These are phyloP conservation scores for Aspergillus sp. DNA, from an alignment of 2,329 filamentous ascomycete genomes.

Conservation along the genomic window DNA sequence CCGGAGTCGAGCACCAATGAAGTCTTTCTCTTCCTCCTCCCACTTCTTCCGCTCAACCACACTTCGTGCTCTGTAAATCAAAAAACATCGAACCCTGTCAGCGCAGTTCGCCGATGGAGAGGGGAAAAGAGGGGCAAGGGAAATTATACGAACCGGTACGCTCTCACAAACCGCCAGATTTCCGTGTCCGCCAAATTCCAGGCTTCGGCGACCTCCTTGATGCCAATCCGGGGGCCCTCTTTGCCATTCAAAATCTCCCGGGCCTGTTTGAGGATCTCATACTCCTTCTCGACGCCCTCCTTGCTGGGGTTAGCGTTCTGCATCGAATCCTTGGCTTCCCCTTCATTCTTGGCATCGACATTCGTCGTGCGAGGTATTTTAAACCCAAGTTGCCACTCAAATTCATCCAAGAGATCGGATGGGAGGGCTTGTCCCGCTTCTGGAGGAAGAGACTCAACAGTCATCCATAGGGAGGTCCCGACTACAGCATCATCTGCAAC, in stretches of 20 bases:
- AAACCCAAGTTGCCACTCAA: conserved; percentile 92
- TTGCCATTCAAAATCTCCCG: conserved; percentile 44
- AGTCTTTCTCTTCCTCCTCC: conserved; percentile 60
- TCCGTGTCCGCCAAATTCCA: conserved; percentile 65
- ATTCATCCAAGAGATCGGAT: conserved; percentile 53
- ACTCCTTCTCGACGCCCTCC: conserved; percentile 42
- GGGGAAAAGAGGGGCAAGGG: background rate
- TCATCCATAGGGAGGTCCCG: conserved; percentile 74
- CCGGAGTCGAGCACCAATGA: conserved; percentile 46
- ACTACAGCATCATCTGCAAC: conserved; percentile 68
- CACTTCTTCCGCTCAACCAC: conserved; percentile 58
- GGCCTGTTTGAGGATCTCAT: conserved; percentile 51
- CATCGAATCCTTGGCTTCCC: conserved; percentile 31
- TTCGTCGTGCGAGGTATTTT: conserved; percentile 59
- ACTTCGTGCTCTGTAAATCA: conserved; percentile 48
- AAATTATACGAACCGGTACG: conserved; percentile 45
- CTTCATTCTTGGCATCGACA: conserved; percentile 36
- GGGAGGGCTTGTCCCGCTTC: conserved; percentile 55
- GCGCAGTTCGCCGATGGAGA: background rate
- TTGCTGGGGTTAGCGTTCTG: conserved; percentile 38
- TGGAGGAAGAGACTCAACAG: conserved; percentile 60
- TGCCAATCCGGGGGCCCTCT: conserved; percentile 35
- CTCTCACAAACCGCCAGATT: conserved; percentile 63
- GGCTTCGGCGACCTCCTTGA: conserved; percentile 48
- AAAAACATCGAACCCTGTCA: background rate